Base-by-base conservation (phyloP, 1,284 basidiomycete species). In the Fomitopsis pinicola region DNA sequence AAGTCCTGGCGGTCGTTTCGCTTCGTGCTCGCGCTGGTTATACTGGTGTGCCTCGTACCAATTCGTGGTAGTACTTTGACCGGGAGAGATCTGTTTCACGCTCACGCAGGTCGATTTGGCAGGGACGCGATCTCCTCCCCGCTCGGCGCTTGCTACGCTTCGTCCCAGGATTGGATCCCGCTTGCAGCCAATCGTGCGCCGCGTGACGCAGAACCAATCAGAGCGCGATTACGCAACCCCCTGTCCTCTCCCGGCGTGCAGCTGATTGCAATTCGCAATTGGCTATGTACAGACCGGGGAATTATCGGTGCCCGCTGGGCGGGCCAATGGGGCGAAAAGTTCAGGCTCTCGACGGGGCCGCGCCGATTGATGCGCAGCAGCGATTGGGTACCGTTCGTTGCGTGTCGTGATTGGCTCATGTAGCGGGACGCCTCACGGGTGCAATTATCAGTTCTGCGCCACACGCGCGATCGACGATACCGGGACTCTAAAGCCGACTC, bases 401-500 rank as follows among this genome's bases (percentile, higher is more conserved):
- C 9, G 9, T 10, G 19, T 22, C 8, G 5, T 17, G 22, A 30
- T 48, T 48, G 46, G 46, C 46, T 26, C 6, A 30, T 8, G 6
- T 5, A 22, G 46, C 26, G 28, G 26, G 26, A 12, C 46, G 46
- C 46, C 46, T 48, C 46, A 19, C 52, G 52, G 52, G 17, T 54
- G 36, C 52, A 38, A 30, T 54, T 22, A 9, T 26, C 52, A 38
- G n/a, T 54, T 22, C 0, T 26, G 35, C 52, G 52, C 52, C 52
- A 54, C 52, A 54, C 36, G n/a, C 52, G 52, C 52, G 52, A 54
- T 54, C 52, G 52, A 54, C 52, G 52, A 48, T 10, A 36, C 19
- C 10, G 42, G 8, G 14, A 42, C 42, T 42, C 9, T 12, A 48
- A 28, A 19, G 46, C 46, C 46, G 46, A 48, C 9, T 17, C 10